Evolutionary conservation across 805 yeast species (phyloP).

Genomic region (Millerozyma acaciae): DNA sequence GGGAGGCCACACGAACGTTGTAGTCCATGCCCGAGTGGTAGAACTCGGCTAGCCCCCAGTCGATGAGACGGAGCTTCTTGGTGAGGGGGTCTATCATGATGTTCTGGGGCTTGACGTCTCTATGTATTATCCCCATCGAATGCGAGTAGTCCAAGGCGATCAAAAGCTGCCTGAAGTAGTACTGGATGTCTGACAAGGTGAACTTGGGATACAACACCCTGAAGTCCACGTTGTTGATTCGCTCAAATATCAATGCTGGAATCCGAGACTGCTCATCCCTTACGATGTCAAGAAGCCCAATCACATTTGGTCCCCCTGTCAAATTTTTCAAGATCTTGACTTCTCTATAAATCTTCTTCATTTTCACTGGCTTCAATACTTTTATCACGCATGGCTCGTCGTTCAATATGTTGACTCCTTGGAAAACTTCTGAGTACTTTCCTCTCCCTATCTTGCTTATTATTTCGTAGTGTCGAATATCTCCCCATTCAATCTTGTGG

Average conservation of each 20-base stretch:
- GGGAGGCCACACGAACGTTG: slow-evolving; percentile 87
- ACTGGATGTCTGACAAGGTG: slow-evolving; percentile 69
- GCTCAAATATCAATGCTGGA: slow-evolving; percentile 85
- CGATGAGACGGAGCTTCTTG: slow-evolving; percentile 67
- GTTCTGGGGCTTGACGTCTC: slow-evolving; percentile 93
- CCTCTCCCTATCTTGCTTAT: slow-evolving; percentile 86
- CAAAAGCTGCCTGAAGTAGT: slow-evolving; percentile 77
- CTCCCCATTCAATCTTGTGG: slow-evolving; percentile 76
- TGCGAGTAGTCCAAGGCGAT: slow-evolving; percentile 84
- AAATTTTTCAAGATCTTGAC: slow-evolving; percentile 82
- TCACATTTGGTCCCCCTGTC: slow-evolving; percentile 77
- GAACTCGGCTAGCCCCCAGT: slow-evolving; percentile 94
- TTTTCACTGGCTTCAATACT: slow-evolving; percentile 88
- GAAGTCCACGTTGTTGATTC: slow-evolving; percentile 80
- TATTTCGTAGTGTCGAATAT: slow-evolving; percentile 81
- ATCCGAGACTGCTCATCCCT: slow-evolving; percentile 82
- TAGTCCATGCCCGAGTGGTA: slow-evolving; percentile 87
- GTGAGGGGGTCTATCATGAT: slow-evolving; percentile 82
- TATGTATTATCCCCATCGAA: slow-evolving; percentile 91
- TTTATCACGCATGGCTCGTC: slow-evolving; percentile 76
- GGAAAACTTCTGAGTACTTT: slow-evolving; percentile 89
- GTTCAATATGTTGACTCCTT: slow-evolving; percentile 66
- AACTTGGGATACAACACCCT: slow-evolving; percentile 81
- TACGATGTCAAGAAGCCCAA: slow-evolving; percentile 75
- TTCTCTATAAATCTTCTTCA: slow-evolving; percentile 89